Conservation (phyloP, 2,329 filamentous ascomycete genomes). For the Zymoseptoria tritici region DNA sequence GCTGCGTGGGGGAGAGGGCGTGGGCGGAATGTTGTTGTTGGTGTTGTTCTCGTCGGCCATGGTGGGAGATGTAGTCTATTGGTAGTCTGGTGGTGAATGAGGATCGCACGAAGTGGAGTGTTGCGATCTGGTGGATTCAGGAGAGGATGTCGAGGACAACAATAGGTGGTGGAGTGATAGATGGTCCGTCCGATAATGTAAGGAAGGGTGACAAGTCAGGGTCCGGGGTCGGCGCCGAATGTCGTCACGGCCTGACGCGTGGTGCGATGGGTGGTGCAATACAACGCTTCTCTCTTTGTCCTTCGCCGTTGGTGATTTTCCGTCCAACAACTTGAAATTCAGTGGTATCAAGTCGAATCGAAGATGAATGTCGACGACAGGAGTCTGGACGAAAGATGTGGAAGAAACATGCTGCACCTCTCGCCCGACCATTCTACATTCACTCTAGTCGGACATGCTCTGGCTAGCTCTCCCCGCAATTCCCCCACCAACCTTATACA, state of each 20-base stretch:
- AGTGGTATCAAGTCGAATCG: background rate
- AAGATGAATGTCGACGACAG: background rate
- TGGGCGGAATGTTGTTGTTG: background rate
- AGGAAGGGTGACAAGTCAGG: background rate
- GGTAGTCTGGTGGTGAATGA: background rate
- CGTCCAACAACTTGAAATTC: background rate
- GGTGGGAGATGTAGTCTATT: background rate
- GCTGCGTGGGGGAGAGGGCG: conserved; percentile 16
- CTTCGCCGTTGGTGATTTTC: background rate
- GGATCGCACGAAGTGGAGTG: background rate
- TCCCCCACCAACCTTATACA: background rate
- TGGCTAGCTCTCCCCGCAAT: background rate
- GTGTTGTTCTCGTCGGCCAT: conserved; percentile 17
- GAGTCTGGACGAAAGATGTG: background rate
- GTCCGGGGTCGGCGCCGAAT: background rate
- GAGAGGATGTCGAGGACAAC: background rate
- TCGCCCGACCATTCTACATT: background rate
- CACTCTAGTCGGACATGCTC: background rate
- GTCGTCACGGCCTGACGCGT: background rate
- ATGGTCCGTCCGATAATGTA: background rate
- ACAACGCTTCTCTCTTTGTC: background rate
- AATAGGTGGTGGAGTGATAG: background rate
- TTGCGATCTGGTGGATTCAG: background rate
- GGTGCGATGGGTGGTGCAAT: background rate
- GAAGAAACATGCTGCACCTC: background rate